phyloP scores from a whole-genome alignment of 1,284 basidiomycete species.

The Ceratobasidium sp. region DNA sequence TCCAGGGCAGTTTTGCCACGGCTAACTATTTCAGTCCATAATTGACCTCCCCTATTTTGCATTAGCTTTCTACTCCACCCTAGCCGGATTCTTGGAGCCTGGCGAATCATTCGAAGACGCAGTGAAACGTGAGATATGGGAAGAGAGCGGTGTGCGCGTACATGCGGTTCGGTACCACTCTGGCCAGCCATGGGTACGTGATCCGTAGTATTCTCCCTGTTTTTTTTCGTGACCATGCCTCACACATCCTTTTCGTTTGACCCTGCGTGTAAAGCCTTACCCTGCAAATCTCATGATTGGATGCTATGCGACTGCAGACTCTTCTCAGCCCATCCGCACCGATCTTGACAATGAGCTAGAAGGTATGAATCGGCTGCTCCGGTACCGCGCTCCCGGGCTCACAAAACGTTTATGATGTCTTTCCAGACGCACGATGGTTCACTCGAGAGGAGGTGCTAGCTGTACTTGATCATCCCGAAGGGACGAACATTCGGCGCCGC shows the following conservation, averaged over 20 bases:
- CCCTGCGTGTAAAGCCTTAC: conserved; percentile 68
- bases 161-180: conserved; percentile 89
- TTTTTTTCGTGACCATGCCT: conserved; percentile 47
- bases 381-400: neutral
- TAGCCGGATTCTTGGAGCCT: conserved; percentile 92
- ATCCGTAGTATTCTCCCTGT: neutral
- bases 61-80: conserved; percentile 78
- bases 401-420: conserved; percentile 5
- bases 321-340: conserved; percentile 75
- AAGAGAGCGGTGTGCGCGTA: conserved; percentile 91
- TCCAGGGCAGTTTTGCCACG: conserved; percentile 48
- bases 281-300: conserved; percentile 93
- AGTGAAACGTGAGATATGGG: conserved; percentile 91
- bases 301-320: conserved; percentile 82
- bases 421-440: conserved; percentile 89
- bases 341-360: conserved; percentile 98
- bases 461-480: conserved; percentile 68
- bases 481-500: conserved; percentile 64
- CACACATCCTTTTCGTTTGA: conserved; percentile 49
- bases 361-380: conserved; percentile 58
- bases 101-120: conserved; percentile 97
- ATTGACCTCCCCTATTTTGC: conserved; percentile 44
- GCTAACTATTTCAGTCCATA: conserved; percentile 55
- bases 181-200: conserved; percentile 52
- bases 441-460: conserved; percentile 75